Conservation (phyloP, 768 basidiomycete genomes). For the Rhodotorula babjevae region DNA sequence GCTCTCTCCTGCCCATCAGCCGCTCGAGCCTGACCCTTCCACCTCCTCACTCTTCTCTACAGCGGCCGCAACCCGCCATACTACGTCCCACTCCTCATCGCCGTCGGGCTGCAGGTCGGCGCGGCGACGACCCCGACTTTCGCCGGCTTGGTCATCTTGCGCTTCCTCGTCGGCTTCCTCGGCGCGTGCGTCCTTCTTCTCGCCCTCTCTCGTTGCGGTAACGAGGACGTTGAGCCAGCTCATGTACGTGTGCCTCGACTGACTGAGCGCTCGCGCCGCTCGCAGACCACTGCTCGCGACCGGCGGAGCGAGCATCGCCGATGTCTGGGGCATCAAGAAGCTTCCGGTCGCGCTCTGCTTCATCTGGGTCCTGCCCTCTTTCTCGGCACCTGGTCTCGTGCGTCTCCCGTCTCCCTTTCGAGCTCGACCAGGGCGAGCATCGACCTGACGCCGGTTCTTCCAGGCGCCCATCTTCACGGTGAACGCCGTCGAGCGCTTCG, state of each 20-base stretch:
- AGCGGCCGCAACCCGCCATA: slow-evolving; percentile 45
- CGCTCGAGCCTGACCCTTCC: background rate
- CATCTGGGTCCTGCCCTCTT: slow-evolving; percentile 41
- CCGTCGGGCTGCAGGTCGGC: slow-evolving; percentile 44
- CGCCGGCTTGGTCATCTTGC: slow-evolving; percentile 42
- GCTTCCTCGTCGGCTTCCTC: slow-evolving; percentile 47
- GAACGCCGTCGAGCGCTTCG: slow-evolving; percentile 45
- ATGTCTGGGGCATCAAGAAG: slow-evolving; percentile 44
- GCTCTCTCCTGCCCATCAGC: background rate
- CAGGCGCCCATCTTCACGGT: slow-evolving; percentile 42
- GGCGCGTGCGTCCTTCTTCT: slow-evolving; percentile 16
- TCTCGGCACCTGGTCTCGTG: background rate
- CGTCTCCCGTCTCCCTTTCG: too few species aligned
- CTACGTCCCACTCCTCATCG: slow-evolving; percentile 45
- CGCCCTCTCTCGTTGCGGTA: too few species aligned
- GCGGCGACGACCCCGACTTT: background rate
- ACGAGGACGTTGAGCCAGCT: too few species aligned
- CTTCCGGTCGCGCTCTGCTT: slow-evolving; percentile 44
- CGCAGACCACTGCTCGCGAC: slow-evolving; percentile 45
- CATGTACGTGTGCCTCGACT: too few species aligned
- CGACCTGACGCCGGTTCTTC: too few species aligned
- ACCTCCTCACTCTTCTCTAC: too few species aligned
- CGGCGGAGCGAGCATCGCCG: slow-evolving; percentile 44
- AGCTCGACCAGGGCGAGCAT: too few species aligned
- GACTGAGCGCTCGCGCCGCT: too few species aligned